Evolutionary conservation across 225 moss, liverwort and hornwort species (phyloP).

Genomic region (Asterella californica): DNA sequence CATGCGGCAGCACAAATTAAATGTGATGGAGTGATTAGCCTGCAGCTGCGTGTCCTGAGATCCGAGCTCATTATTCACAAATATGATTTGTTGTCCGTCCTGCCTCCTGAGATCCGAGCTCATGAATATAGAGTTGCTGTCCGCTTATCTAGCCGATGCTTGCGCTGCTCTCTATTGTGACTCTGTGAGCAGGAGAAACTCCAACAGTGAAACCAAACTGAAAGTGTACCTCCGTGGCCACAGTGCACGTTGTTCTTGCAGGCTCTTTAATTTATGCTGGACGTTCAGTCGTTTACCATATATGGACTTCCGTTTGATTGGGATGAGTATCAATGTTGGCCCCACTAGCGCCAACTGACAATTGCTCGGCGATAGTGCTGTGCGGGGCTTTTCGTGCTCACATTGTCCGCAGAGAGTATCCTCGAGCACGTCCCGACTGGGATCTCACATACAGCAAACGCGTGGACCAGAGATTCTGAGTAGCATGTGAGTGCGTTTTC

Average conservation of each 20-base stretch:
- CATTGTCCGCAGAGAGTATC: neutral
- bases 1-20: too few relatives aligned
- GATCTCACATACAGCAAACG: neutral
- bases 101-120: too few relatives aligned
- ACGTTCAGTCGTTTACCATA: neutral
- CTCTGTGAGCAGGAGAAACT: too few relatives aligned
- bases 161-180: too few relatives aligned
- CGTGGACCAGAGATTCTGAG: neutral
- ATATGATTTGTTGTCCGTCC: too few relatives aligned
- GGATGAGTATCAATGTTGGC: neutral
- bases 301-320: neutral
- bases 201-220: too few relatives aligned
- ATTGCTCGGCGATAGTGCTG: neutral
- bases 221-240: too few relatives aligned
- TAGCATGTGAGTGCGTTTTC: neutral
- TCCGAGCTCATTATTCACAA: too few relatives aligned
- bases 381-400: slow-evolving; percentile 10
- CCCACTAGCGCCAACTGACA: neutral
- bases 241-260: neutral
- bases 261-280: neutral
- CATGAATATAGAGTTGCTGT: too few relatives aligned
- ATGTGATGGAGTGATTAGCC: too few relatives aligned
- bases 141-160: too few relatives aligned
- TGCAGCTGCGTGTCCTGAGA: too few relatives aligned
- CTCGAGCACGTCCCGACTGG: neutral